A percentile compares a stretch with the other conserved stretches of the same genome.
Conservation (phyloP, 371 early-diverging fungal species). For the Chytridium lagenaria region DNA sequence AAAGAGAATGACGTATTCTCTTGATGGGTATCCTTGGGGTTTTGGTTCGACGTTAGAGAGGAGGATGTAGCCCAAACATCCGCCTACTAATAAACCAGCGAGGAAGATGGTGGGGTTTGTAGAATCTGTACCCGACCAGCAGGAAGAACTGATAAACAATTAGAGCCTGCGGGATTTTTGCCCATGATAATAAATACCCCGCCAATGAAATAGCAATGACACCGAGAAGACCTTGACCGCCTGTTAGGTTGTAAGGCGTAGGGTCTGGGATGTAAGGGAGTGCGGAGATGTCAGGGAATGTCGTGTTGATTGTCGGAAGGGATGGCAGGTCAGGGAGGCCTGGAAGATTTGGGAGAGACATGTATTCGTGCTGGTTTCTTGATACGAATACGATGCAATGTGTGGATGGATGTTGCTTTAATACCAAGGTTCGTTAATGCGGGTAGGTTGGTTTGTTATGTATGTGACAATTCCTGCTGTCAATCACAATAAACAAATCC, state of each 20-base stretch:
- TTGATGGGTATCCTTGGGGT: conserved; percentile 49
- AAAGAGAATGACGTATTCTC: conserved; percentile 53
- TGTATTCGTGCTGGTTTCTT: too few species aligned
- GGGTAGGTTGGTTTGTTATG: too few species aligned
- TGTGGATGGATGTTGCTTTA: too few species aligned
- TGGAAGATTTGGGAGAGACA: too few species aligned
- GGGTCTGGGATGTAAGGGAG: neutral
- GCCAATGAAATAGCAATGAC: conserved; percentile 19
- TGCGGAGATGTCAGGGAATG: neutral
- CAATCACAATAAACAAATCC: too few species aligned
- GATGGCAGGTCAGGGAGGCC: too few species aligned
- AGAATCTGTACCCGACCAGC: conserved; percentile 70
- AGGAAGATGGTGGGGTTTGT: too few species aligned
- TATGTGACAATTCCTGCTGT: too few species aligned
- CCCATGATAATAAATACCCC: conserved; percentile 8
- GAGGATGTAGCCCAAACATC: conserved; percentile 59
- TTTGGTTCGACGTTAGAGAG: conserved; percentile 63
- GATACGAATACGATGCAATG: too few species aligned
- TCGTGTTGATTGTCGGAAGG: neutral
- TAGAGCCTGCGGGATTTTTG: neutral
- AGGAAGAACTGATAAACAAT: conserved; percentile 60
- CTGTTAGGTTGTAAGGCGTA: conserved; percentile 6
- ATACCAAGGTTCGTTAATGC: too few species aligned
- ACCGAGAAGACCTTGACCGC: conserved; percentile 30
- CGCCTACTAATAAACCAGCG: conserved; percentile 56